These are phyloP conservation scores for Vaccinium corymbosum DNA, from an alignment of 148 eudicot genomes.

Conservation along the genomic window DNA sequence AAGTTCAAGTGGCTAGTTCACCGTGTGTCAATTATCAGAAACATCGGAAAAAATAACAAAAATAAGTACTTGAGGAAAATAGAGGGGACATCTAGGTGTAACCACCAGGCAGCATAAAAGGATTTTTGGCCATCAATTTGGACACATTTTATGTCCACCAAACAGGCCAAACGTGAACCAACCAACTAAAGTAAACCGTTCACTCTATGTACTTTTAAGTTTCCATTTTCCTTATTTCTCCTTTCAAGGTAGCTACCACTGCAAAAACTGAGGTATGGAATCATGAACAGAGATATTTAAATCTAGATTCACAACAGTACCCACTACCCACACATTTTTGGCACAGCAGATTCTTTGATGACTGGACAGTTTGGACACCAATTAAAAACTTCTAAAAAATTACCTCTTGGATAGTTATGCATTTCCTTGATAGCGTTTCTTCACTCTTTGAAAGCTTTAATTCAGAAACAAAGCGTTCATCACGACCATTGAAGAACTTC, in stretches of 20 bases:
- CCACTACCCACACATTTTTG: too few relatives aligned
- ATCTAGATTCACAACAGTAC: too few relatives aligned
- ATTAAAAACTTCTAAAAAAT: not conserved
- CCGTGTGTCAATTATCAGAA: slow-evolving; percentile 35
- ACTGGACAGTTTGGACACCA: too few relatives aligned
- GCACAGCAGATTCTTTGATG: too few relatives aligned
- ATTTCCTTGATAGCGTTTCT: slow-evolving; percentile 83
- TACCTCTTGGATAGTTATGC: slow-evolving; percentile 78
- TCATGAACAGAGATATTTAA: not conserved
- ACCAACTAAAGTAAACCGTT: not conserved
- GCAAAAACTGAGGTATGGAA: not conserved
- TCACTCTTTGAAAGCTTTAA: slow-evolving; percentile 83
- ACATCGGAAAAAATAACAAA: slow-evolving; percentile 33
- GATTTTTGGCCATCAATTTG: not conserved
- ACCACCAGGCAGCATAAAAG: slow-evolving; percentile 16
- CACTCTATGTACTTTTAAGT: not conserved
- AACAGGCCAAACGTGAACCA: not conserved
- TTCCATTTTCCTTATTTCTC: slow-evolving; percentile 3
- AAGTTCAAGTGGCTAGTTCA: slow-evolving; percentile 79
- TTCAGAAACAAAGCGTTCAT: slow-evolving; percentile 98
- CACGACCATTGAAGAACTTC: slow-evolving; percentile 51
- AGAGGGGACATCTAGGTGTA: slow-evolving; percentile 20
- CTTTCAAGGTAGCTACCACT: not conserved
- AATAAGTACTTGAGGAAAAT: slow-evolving; percentile 11
- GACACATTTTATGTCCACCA: not conserved